These are phyloP conservation scores for Neocucurbitaria cava DNA, from an alignment of 2,329 filamentous ascomycete genomes.

Conservation along the genomic window DNA sequence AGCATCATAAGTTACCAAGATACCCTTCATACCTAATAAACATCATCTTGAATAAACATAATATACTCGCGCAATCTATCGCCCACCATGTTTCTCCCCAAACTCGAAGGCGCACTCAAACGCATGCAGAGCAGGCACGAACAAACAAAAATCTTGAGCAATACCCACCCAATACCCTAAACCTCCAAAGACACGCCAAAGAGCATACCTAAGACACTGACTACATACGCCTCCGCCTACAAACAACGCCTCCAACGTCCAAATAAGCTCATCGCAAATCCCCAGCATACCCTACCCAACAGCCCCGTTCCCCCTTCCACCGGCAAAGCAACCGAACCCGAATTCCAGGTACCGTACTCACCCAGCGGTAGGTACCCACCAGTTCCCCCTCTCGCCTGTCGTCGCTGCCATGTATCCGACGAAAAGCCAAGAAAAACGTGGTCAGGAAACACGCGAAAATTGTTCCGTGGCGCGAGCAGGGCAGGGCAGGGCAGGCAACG, in stretches of 20 bases:
- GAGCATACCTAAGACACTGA: not conserved
- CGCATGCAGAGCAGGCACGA: too few relatives aligned
- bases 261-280: slow-evolving; percentile 2
- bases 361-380: not conserved
- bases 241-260: not conserved
- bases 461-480: not conserved
- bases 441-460: too few relatives aligned
- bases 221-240: not conserved
- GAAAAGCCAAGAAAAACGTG: too few relatives aligned
- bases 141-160: too few relatives aligned
- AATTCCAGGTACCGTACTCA: not conserved
- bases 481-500: too few relatives aligned
- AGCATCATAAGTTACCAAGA: not conserved
- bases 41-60: not conserved
- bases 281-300: not conserved
- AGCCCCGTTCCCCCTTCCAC: not conserved
- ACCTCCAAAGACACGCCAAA: too few relatives aligned
- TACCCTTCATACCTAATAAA: not conserved
- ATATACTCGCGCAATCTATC: too few relatives aligned
- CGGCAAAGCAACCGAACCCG: too few relatives aligned
- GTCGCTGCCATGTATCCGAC: not conserved
- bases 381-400: too few relatives aligned
- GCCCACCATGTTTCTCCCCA: not conserved
- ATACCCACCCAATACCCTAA: too few relatives aligned
- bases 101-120: too few relatives aligned